Percentiles rank a stretch among this genome's conserved stretches.
Conservation (phyloP, 2,329 filamentous ascomycete species). For the Penicillium digitatum region DNA sequence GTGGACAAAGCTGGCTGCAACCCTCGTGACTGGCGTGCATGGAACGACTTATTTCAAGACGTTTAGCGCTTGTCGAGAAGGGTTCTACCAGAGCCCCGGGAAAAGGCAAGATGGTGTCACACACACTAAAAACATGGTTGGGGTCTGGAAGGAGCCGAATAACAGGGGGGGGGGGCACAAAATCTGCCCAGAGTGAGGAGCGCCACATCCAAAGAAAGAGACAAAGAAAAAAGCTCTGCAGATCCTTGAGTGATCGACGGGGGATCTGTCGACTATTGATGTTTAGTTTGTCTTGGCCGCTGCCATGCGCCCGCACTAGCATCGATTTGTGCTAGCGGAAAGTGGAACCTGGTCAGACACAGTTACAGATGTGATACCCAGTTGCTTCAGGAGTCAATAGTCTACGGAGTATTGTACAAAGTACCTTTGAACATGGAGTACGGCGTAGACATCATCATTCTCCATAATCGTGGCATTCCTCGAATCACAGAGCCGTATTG, state of each 20-base stretch:
- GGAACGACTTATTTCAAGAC: slow-evolving; percentile 17
- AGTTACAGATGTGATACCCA: slow-evolving; percentile 8
- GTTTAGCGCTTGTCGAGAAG: slow-evolving; percentile 21
- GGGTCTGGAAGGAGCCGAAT: background rate
- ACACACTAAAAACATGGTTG: slow-evolving; percentile 9
- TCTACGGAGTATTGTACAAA: background rate
- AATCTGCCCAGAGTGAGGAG: background rate
- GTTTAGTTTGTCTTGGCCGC: slow-evolving; percentile 34
- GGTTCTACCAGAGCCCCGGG: slow-evolving; percentile 15
- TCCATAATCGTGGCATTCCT: background rate
- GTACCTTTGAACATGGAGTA: background rate
- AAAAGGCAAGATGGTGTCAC: slow-evolving; percentile 7
- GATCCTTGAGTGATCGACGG: slow-evolving; percentile 37
- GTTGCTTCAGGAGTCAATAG: slow-evolving; percentile 24
- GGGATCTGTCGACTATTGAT: slow-evolving; percentile 40
- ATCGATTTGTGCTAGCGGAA: slow-evolving; percentile 5
- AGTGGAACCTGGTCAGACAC: background rate
- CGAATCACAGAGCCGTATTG: slow-evolving; percentile 1
- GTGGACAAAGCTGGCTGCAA: slow-evolving; percentile 1
- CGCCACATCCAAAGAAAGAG: slow-evolving; percentile 11
- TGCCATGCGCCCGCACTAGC: slow-evolving; percentile 20
- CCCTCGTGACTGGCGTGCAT: slow-evolving; percentile 25
- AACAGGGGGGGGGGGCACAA: background rate
- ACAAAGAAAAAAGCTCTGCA: slow-evolving; percentile 22
- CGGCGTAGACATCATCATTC: slow-evolving; percentile 4